Evolutionary conservation across 2,329 filamentous ascomycete species (phyloP), one percentile per base, ranked within the genome.

Genomic region (Sphaerulina populicola): DNA sequence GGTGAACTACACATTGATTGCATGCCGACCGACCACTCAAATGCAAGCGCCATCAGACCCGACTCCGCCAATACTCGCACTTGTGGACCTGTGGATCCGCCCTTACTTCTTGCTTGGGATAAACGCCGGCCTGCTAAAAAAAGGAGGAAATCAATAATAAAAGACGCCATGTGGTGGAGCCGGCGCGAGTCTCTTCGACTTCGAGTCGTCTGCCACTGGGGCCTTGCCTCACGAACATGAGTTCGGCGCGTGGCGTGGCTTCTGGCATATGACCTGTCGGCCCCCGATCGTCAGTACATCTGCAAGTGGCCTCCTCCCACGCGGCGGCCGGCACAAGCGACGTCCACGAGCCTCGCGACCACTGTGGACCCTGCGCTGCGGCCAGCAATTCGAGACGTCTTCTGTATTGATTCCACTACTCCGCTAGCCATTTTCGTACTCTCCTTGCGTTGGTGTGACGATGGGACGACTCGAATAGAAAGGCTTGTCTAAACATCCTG

Each of bases 341-440:
- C 8, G 37, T 18, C 18, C 42, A 45, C 11, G 23, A 51, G 33
- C 21, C 31, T 45, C 27, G 6, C 12, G 18, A 27, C 44, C 38
- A 30, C 6, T 14, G 12, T 33, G 21, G 9, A 23, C 10, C 12
- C 40, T 38, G 40, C 27, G 6, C 18, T 12, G 21, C 41, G 31
- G 18, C 44, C 50, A 48, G 18, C 18, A 18, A 18, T 18, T 3
- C 18, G n/a, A 18, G 18, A 18, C 18, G 18, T 18, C 18, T 27
- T 36, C 37, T 41, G 49, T 43, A 39, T 42, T 23, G 35, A 37
- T 35, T 46, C 31, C 43, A 47, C 14, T 36, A 15, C 44, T 2
- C 18, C 44, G 40, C 51, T 44, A 49, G 40, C 51, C 51, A 37
- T 18, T 39, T 52, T 27, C 21, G 45, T 29, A 35, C 43, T 46